Base-by-base conservation (phyloP, 225 moss, liverwort and hornwort species). In the Ulota crispa region DNA sequence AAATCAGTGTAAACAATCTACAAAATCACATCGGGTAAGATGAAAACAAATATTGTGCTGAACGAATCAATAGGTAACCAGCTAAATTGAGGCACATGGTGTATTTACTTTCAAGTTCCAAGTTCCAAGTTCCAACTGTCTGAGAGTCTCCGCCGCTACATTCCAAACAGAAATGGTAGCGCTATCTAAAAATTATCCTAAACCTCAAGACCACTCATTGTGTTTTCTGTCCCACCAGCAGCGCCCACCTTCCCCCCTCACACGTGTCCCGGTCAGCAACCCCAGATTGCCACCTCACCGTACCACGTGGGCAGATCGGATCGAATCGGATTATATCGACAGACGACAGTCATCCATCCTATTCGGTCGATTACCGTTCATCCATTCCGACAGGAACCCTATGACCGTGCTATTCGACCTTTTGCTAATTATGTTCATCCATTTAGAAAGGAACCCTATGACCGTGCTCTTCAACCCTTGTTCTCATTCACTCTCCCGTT, bases 121-220 rank as follows among this genome's bases (percentile, higher is more conserved):
- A 24, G 0, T 65, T 36, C 2, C 53, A 34, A 24, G 0, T 65
- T 61, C 73, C 82, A 59, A 82, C 61, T 76, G 50, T 82, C 18
- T 61, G 60, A 69, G 76, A 76, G 27, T 36, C 34, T 71, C 28
- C 66, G 26, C 73, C 77, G 12, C 75, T 80, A 85, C 68, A 37
- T 66, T 82, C 82, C 80, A 85, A 84, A 68, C 24, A 0, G 24
- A 27, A 77, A 86, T 37, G 47, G 45, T 68, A 70, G 75, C 70
- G 57, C 23, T 85, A 88, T 88, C 88, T 83, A 72, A 14, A 70
- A 64, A 55, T 77, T 83, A 88, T 88, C 88, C 88, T 64, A 74
- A 75, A 34, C 5, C 56, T 47, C 13, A 77, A 32, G 68, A 32
- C 77, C 24, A 39, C 85, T 84, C 87, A 87, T 85, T 52, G 63